Base-by-base conservation (phyloP, 2,329 filamentous ascomycete species). In the Grosmannia clavigera region DNA sequence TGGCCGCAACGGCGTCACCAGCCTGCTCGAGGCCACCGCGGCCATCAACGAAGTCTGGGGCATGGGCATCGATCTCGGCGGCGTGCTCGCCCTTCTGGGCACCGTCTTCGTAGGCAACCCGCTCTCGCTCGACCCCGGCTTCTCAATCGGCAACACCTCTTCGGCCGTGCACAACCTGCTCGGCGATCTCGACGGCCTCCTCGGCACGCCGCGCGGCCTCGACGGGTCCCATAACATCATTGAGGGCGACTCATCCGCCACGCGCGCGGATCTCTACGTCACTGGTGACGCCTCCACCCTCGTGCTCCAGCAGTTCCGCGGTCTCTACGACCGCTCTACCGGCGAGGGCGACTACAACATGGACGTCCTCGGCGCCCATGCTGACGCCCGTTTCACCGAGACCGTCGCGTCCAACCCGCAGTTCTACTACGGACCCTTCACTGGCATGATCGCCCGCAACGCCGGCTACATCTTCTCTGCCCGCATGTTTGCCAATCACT, bases 151-250 rank as follows among this genome's bases (percentile, higher is more conserved):
- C 33, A 19, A 31, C 3, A 68, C 67, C 56, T 70, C 72, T 16
- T 70, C 72, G 60, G 74, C 76, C 62, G 68, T 78, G 7, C 68
- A 77, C 5, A 60, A 60, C 58, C 69, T 58, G 19, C 46, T 58
- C 9, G 57, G 71, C 29, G 74, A 78, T 56, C 64, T 78, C 0
- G 62, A 73, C 1, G 76, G 77, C 1, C 69, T 79, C 3, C 67
- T 79, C 0, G 74, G 75, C 3, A 71, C 71, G 19, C 77, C 77
- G 0, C 73, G 74, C 51, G 78, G 78, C 5, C 71, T 82, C 2
- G 69, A 69, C 16, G 76, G 76, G n/a, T 76, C 75, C 3, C 81
- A 83, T 67, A 81, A 81, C 66, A 75, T 77, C 60, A 78, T 81
- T 65, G 80, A 83, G 70, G 70, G 75, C 0, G 80, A 83, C 67